Base-by-base conservation (phyloP, 148 eudicot genomes). In the Silene conica region DNA sequence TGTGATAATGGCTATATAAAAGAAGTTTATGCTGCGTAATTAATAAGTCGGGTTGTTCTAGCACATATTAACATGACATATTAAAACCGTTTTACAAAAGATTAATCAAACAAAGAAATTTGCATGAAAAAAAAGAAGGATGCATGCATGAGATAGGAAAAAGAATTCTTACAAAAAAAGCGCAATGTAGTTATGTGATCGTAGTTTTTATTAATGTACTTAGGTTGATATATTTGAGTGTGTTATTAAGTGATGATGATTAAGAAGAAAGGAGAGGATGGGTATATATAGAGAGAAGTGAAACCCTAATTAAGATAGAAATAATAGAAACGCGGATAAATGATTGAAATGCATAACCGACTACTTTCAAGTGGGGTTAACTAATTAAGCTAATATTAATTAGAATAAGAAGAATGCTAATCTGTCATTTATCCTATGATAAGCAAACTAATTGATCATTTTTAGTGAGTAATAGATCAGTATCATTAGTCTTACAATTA, bases 221-320 rank as follows among this genome's bases (percentile, higher is more conserved):
- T n/a, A n/a, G n/a, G n/a, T n/a, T n/a, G n/a, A n/a, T n/a, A n/a
- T 46, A 12, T 46, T 46, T 46, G n/a, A 8, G 52, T 46, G 11
- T 46, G 52, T 50, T 13, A 50, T n/a, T 18, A 1, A 38, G 34
- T 66, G 25, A 6, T 43, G 59, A 23, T 75, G 77, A 58, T 65
- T 15, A 65, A 26, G 1, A n/a, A 65, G 8, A 67, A 69, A 21
- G 4, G 66, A 75, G 78, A 57, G 48, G 3, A 0, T 45, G 9
- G 77, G 73, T 73, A 58, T 78, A 77, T 73, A 78, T 78, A 67
- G 77, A 67, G 77, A 60, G 69, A 65, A 14, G 21, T 56, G 65
- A 48, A 75, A 56, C 54, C 55, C 56, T 41, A 26, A 26, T 26
- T 26, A 67, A 16, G 2, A n/a, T 57, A 2, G 16, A 16, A 9